These are phyloP conservation scores for Candida hispaniensis DNA, from an alignment of 805 yeast genomes.

Conservation along the genomic window DNA sequence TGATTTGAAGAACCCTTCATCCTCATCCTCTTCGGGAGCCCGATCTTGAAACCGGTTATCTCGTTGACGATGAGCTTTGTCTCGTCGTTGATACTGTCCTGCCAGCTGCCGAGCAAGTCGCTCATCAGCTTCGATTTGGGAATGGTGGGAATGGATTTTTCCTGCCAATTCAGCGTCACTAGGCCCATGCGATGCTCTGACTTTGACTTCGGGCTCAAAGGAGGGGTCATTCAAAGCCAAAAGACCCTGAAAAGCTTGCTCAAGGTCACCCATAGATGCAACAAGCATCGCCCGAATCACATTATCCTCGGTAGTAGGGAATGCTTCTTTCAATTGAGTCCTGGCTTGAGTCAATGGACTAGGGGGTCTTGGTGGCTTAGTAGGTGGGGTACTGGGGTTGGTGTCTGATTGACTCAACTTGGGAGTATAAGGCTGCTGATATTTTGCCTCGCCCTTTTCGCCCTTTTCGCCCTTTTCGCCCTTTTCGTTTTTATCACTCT, in stretches of 20 bases:
- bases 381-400: constrained; percentile 31
- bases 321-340: constrained; percentile 67
- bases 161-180: constrained; percentile 24
- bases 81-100: constrained; percentile 19
- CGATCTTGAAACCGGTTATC: constrained; percentile 23
- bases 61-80: constrained; percentile 20
- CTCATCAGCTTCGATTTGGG: constrained; percentile 65
- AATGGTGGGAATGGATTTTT: constrained; percentile 24
- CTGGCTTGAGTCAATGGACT: constrained; percentile 47
- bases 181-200: constrained; percentile 23
- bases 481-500: constrained; percentile 11
- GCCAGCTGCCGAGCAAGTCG: constrained; percentile 71
- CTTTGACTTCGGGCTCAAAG: constrained; percentile 26
- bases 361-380: constrained; percentile 49
- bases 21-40: constrained; percentile 18
- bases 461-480: constrained; percentile 11
- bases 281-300: constrained; percentile 68
- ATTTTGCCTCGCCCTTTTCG: constrained; percentile 12
- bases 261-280: constrained; percentile 72
- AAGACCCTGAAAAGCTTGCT: constrained; percentile 82
- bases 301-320: constrained; percentile 65
- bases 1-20: constrained; percentile 28
- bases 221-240: constrained; percentile 56
- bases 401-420: constrained; percentile 12
- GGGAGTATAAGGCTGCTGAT: constrained; percentile 14